Evolutionary conservation across 202 grass and related monocot genomes (phyloP).

Genomic region (Panicum virgatum): DNA sequence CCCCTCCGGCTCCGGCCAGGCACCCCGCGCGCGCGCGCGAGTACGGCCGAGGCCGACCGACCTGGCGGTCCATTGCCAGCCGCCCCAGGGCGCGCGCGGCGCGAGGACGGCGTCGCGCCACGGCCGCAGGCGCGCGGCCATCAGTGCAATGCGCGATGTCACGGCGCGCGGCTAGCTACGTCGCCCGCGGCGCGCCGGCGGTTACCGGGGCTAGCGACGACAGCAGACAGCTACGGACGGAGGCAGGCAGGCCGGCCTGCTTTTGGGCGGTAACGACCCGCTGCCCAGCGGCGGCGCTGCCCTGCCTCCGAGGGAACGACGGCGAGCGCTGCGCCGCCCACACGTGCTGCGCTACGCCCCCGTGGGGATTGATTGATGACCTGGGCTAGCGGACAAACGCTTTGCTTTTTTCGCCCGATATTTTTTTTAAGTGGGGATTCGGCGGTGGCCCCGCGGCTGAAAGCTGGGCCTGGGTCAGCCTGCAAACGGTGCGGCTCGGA

Average conservation of each 20-base stretch:
- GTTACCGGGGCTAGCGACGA: too few relatives aligned
- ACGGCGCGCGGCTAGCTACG: background rate
- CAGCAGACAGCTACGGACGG: background rate
- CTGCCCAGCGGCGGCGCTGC: conserved; percentile 37
- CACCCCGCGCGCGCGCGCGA: too few relatives aligned
- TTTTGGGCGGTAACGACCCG: conserved; percentile 47
- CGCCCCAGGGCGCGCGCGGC: background rate
- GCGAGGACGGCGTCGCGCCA: conserved; percentile 14
- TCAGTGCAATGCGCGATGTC: background rate
- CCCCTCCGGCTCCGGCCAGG: too few relatives aligned
- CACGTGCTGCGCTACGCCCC: too few relatives aligned
- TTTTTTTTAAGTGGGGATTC: background rate
- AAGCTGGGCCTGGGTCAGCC: too few relatives aligned
- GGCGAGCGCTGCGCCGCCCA: background rate
- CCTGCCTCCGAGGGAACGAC: conserved; percentile 50
- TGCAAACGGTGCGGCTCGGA: too few relatives aligned
- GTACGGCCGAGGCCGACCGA: too few relatives aligned
- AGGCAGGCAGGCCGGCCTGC: background rate
- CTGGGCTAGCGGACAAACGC: conserved; percentile 15
- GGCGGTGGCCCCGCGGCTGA: background rate
- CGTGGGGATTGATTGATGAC: background rate
- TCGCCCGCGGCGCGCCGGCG: conserved; percentile 4
- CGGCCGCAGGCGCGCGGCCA: background rate
- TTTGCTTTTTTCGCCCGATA: conserved; percentile 34
- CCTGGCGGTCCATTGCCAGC: background rate